A percentile compares a stretch with the other conserved stretches of the same genome.
phyloP scores from a whole-genome alignment of 805 yeast genomes.

The Wickerhamiella kurtzmanii region DNA sequence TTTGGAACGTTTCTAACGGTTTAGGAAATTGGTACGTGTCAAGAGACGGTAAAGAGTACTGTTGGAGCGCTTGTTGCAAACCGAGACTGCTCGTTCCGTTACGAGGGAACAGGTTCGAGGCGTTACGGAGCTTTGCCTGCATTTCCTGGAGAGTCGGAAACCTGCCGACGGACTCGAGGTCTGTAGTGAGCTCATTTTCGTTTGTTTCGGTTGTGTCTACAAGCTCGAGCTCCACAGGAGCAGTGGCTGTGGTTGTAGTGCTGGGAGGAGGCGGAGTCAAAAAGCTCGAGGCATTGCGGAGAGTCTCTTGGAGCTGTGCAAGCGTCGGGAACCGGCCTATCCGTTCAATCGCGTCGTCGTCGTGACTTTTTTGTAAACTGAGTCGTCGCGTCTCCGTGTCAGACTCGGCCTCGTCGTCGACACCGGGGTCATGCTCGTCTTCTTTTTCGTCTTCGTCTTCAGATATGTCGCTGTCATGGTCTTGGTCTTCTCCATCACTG shows the following conservation, averaged over 20 bases:
- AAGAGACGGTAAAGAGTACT: background rate
- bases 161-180: conserved; percentile 14
- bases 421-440: no score
- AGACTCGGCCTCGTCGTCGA: conserved; percentile 5
- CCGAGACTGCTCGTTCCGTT: background rate
- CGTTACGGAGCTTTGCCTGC: conserved; percentile 12
- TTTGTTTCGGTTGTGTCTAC: conserved; percentile 5
- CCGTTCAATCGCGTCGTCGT: conserved; percentile 11
- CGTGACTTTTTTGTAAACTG: no score
- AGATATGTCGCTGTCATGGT: background rate
- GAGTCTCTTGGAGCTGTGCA: conserved; percentile 13
- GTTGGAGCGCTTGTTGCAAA: background rate
- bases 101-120: conserved; percentile 7
- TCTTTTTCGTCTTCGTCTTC: background rate
- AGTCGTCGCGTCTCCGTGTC: conserved; percentile 6
- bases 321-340: conserved; percentile 16
- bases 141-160: conserved; percentile 14
- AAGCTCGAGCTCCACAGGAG: background rate
- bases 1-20: background rate
- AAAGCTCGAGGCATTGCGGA: conserved; percentile 11
- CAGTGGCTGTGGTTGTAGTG: background rate
- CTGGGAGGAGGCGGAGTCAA: background rate
- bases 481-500: conserved; percentile 1
- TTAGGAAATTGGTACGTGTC: background rate
- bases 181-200: conserved; percentile 7